A percentile compares a stretch with the other conserved stretches of the same genome.
phyloP scores from a whole-genome alignment of 495 filamentous ascomycete species.

The Neurospora sp. region DNA sequence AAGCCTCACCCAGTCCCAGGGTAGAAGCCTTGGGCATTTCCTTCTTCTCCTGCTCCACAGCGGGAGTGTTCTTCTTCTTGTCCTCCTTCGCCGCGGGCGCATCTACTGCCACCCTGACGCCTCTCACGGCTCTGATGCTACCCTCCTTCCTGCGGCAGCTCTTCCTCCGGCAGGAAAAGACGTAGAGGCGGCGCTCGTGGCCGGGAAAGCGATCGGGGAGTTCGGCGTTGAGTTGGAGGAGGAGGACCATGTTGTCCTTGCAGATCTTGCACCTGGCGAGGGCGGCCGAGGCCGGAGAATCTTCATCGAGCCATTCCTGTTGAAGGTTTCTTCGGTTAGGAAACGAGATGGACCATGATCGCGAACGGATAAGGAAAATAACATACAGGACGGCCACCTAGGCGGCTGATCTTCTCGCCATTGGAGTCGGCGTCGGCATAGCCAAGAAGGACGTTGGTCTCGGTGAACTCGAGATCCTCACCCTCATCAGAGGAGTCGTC shows the following conservation, averaged over 20 bases:
- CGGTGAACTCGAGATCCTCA: slow-evolving; percentile 62
- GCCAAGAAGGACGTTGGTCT: slow-evolving; percentile 84
- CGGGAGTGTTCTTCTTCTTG: slow-evolving; percentile 9
- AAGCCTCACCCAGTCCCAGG: slow-evolving; percentile 39
- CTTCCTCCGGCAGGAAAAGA: slow-evolving; percentile 71
- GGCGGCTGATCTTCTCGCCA: slow-evolving; percentile 77
- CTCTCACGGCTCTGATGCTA: slow-evolving; percentile 62
- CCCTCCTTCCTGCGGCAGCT: slow-evolving; percentile 77
- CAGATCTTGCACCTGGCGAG: slow-evolving; percentile 85
- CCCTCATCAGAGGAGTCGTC: slow-evolving; percentile 75
- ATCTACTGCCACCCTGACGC: slow-evolving; percentile 40
- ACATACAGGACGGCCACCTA: slow-evolving; percentile 81
- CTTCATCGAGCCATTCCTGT: slow-evolving; percentile 72
- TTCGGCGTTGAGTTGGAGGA: slow-evolving; percentile 87
- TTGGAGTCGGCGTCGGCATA: slow-evolving; percentile 76
- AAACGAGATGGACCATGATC: background rate
- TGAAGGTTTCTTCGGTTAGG: background rate
- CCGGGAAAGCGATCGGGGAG: slow-evolving; percentile 75
- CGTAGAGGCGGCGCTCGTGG: slow-evolving; percentile 77
- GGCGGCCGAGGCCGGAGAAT: slow-evolving; percentile 59
- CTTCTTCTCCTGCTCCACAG: slow-evolving; percentile 3
- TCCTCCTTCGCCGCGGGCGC: slow-evolving; percentile 9
- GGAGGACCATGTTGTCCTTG: slow-evolving; percentile 69
- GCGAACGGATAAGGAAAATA: background rate
- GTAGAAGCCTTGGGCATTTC: slow-evolving; percentile 9